Percentiles rank a stretch among this genome's conserved stretches.
phyloP scores from a whole-genome alignment of 73 alveolate genomes.

The Paramecium sonneborni region DNA sequence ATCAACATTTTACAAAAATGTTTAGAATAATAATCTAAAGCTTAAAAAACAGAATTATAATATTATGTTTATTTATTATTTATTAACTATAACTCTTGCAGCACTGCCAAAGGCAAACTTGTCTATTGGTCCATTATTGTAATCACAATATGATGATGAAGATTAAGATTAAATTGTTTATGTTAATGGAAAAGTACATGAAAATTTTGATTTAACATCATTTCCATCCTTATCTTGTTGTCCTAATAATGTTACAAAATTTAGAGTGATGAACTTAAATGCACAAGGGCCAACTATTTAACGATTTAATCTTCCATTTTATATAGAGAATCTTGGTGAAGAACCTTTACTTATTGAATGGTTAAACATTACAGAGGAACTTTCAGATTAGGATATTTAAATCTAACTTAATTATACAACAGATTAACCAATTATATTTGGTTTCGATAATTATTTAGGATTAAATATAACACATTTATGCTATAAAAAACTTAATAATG shows the following conservation, averaged over 20 bases:
- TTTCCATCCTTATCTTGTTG: conserved; percentile 43
- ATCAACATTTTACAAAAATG: no score
- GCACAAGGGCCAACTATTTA: background rate
- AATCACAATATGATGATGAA: background rate
- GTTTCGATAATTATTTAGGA: background rate
- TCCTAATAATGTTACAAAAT: conserved; percentile 19
- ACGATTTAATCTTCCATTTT: conserved; percentile 20
- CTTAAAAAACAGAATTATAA: background rate
- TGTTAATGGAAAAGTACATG: background rate
- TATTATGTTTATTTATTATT: conserved; percentile 15
- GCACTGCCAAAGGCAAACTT: background rate
- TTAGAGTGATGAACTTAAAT: background rate
- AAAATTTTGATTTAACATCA: background rate
- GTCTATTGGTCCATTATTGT: conserved; percentile 16
- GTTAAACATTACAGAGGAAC: background rate
- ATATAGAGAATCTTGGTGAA: background rate
- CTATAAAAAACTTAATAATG: background rate
- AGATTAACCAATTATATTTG: background rate
- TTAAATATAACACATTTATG: conserved; percentile 28
- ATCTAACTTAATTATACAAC: background rate
- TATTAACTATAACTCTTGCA: background rate
- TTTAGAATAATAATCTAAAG: no score
- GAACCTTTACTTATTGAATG: background rate
- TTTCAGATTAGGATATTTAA: background rate
- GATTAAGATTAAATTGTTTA: background rate